These are phyloP conservation scores for Osmanthus fragrans DNA, from an alignment of 257 asterid genomes.

Conservation along the genomic window DNA sequence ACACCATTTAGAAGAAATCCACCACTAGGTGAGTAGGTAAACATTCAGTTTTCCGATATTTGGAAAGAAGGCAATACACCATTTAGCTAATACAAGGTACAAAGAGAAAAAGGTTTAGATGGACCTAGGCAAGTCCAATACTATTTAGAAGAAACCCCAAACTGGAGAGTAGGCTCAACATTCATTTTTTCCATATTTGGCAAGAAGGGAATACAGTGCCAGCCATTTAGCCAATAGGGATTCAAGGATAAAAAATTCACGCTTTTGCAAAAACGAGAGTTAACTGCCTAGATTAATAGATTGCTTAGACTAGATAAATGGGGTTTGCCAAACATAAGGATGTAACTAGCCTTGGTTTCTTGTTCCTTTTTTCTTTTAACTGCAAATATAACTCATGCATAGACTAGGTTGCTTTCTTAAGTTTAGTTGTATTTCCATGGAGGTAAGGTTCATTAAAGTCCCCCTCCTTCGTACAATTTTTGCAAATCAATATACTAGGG, in stretches of 20 bases:
- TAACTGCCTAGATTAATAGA: too few species aligned
- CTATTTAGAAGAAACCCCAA: neutral
- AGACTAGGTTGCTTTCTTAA: too few species aligned
- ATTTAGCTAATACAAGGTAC: neutral
- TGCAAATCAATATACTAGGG: too few species aligned
- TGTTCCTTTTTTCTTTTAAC: too few species aligned
- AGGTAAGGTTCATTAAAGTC: too few species aligned
- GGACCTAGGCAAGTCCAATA: neutral
- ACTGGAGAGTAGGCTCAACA: neutral
- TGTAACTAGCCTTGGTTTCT: too few species aligned
- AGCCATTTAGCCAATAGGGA: neutral
- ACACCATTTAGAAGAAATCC: neutral
- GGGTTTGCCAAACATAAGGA: too few species aligned
- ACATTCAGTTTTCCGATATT: neutral
- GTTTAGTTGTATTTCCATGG: too few species aligned
- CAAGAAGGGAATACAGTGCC: neutral
- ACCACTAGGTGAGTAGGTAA: neutral
- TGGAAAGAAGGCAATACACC: neutral
- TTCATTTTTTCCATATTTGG: neutral
- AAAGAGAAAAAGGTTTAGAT: neutral
- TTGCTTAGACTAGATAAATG: too few species aligned
- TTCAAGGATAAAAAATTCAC: too few species aligned
- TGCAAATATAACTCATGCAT: too few species aligned
- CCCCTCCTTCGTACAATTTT: too few species aligned
- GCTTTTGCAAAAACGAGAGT: neutral